Conservation (phyloP, 805 yeast genomes). For the Metschnikowia koreensis region DNA sequence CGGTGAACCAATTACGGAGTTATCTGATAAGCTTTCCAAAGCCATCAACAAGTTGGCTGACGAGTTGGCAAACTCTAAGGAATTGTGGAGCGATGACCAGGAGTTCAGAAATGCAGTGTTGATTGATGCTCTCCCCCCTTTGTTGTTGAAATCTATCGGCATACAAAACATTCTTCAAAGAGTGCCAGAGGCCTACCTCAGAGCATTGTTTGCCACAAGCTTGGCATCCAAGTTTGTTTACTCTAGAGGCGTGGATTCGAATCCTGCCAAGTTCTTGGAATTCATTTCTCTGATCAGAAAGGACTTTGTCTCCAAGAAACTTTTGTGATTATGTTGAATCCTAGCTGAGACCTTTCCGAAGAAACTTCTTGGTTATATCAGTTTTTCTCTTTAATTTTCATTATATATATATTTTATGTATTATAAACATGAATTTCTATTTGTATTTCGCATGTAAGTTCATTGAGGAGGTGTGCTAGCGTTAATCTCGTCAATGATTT, state of each 20-base stretch:
- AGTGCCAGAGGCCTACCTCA: constrained; percentile 85
- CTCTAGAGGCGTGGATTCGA: constrained; percentile 73
- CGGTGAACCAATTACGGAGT: constrained; percentile 59
- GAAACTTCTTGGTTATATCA: background rate
- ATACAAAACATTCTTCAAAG: constrained; percentile 65
- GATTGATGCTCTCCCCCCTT: constrained; percentile 71
- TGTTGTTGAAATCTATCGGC: constrained; percentile 65
- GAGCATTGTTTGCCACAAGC: constrained; percentile 84
- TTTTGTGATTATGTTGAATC: constrained; percentile 20
- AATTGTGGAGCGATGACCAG: constrained; percentile 79
- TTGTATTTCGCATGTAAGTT: background rate
- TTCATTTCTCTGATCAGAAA: constrained; percentile 60
- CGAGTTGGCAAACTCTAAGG: constrained; percentile 76
- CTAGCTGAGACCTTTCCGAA: background rate
- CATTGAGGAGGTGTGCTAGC: background rate
- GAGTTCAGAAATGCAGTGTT: constrained; percentile 76
- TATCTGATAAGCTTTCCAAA: constrained; percentile 79
- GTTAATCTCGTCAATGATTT: constrained; percentile 25
- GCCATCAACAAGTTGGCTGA: constrained; percentile 85
- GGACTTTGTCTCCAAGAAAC: constrained; percentile 33
- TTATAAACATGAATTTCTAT: background rate
- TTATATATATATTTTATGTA: background rate
- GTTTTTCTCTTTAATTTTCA: background rate
- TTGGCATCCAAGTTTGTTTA: constrained; percentile 84
- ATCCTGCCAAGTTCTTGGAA: constrained; percentile 75